Evolutionary conservation across 2,329 filamentous ascomycete species (phyloP).

Genomic region (Curvularia spicifera): DNA sequence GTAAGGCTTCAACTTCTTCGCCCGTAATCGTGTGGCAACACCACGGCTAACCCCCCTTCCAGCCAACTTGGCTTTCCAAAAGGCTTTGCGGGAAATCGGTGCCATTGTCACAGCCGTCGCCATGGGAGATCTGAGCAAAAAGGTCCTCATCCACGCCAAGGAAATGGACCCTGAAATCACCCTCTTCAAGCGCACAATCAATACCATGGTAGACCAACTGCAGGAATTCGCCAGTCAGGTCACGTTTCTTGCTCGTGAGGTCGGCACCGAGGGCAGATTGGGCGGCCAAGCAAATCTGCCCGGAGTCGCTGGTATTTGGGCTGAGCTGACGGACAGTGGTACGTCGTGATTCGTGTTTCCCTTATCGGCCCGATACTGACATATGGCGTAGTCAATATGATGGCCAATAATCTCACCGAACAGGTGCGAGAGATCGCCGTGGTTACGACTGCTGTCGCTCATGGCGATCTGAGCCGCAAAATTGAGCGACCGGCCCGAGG

Average conservation of each 20-base stretch:
- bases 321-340: slow-evolving; percentile 78
- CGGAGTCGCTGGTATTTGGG: slow-evolving; percentile 96
- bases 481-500: slow-evolving; percentile 92
- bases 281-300: slow-evolving; percentile 93
- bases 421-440: slow-evolving; percentile 98
- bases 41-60: slow-evolving; percentile 80
- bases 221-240: slow-evolving; percentile 97
- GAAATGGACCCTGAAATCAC: slow-evolving; percentile 99
- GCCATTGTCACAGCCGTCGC: slow-evolving; percentile 97
- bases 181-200: slow-evolving; percentile 97
- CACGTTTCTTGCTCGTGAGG: slow-evolving; percentile 90
- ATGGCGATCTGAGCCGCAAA: slow-evolving; percentile 93
- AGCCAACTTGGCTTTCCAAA: slow-evolving; percentile 98
- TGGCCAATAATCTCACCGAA: slow-evolving; percentile 97
- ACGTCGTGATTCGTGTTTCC: slow-evolving; percentile 33
- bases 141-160: slow-evolving; percentile 91
- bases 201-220: slow-evolving; percentile 98
- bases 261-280: slow-evolving; percentile 92
- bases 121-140: slow-evolving; percentile 93
- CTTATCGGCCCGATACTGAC: slow-evolving; percentile 40
- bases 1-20: slow-evolving; percentile 4
- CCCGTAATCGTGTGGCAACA: background rate
- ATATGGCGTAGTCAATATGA: slow-evolving; percentile 76
- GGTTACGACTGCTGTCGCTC: slow-evolving; percentile 93
- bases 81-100: slow-evolving; percentile 93